Base-by-base conservation (phyloP, 108 stramenopile species). In the Skeletonema potamos region DNA sequence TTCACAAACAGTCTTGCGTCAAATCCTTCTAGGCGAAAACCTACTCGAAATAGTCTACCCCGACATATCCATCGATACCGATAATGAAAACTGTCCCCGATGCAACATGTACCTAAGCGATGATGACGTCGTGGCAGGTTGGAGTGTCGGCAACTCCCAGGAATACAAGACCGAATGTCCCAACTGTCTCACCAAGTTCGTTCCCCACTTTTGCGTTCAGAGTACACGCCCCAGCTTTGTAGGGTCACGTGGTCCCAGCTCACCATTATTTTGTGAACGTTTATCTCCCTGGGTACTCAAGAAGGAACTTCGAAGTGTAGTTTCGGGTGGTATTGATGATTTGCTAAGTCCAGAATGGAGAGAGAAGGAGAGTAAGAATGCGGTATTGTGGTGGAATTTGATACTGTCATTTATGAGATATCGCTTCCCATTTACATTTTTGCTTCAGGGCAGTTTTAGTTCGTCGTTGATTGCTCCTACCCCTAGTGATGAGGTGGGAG, bases 301-400 rank as follows among this genome's bases (percentile, higher is more conserved):
- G 13, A 85, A 88, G 62, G 91, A 92, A 66, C 63, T 92, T 9
- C 72, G 77, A 64, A 84, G 83, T 51, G 70, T 90, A 5, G 69
- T 46, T 11, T 27, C 44, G 15, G 28, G 26, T 18, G 86, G 86
- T 9, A 74, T 92, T 41, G 81, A 87, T 27, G 58, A 32, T 6
- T 77, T 96, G 24, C 59, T 93, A 27, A 79, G 92, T 69, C 90
- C 89, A 9, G 74, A 77, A 32, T 92, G 86, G 73, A 78, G 90
- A 18, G 74, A 82, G 11, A 87, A 84, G 29, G 69, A 55, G 13
- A 89, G 83, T 44, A 81, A 90, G 15, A 82, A 85, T 62, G 83
- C 89, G 15, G 92, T 90, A 13, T 58, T 96, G 48, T 96, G 86
- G 87, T 96, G 92, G 92, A 96, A 96, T 67, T 61, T 93, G 66